These are phyloP conservation scores for Trypanosomatidae sp. DNA, from an alignment of 208 protist species.

Conservation along the genomic window DNA sequence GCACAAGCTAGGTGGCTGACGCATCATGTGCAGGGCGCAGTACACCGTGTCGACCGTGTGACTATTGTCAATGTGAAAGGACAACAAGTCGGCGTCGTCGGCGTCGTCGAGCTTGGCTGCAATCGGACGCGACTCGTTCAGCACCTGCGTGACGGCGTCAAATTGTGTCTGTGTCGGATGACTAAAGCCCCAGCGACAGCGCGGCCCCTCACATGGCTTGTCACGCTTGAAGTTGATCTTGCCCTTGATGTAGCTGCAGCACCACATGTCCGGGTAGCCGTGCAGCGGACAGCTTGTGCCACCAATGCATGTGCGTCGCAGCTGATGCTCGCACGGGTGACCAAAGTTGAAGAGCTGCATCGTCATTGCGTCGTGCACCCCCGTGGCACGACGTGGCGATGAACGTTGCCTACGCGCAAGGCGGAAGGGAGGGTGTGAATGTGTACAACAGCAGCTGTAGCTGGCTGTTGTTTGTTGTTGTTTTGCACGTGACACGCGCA, in stretches of 20 bases:
- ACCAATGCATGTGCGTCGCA: constrained; percentile 73
- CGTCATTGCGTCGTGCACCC: constrained; percentile 15
- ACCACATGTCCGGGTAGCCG: constrained; percentile 81
- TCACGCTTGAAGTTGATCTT: constrained; percentile 89
- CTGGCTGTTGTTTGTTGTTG: too few relatives aligned
- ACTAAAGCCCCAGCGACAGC: constrained; percentile 77
- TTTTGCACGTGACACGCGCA: too few relatives aligned
- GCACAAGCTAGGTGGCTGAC: constrained; percentile 44
- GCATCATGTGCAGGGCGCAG: constrained; percentile 83
- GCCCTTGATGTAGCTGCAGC: constrained; percentile 84
- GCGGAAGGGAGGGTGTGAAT: too few relatives aligned
- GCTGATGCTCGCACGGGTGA: constrained; percentile 84
- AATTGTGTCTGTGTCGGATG: constrained; percentile 74
- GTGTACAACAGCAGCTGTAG: too few relatives aligned
- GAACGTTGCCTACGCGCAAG: too few relatives aligned
- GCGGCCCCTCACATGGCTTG: constrained; percentile 74
- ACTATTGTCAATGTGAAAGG: constrained; percentile 53
- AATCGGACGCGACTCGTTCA: constrained; percentile 70
- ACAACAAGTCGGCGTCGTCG: constrained; percentile 50
- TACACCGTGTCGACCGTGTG: constrained; percentile 81
- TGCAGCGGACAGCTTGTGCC: constrained; percentile 74
- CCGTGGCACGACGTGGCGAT: too few relatives aligned
- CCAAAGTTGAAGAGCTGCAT: constrained; percentile 85
- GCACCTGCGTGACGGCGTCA: constrained; percentile 71
- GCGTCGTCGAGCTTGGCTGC: constrained; percentile 68